Evolutionary conservation across 306 rosid species (phyloP).

Genomic region (Crataegus laevigata): DNA sequence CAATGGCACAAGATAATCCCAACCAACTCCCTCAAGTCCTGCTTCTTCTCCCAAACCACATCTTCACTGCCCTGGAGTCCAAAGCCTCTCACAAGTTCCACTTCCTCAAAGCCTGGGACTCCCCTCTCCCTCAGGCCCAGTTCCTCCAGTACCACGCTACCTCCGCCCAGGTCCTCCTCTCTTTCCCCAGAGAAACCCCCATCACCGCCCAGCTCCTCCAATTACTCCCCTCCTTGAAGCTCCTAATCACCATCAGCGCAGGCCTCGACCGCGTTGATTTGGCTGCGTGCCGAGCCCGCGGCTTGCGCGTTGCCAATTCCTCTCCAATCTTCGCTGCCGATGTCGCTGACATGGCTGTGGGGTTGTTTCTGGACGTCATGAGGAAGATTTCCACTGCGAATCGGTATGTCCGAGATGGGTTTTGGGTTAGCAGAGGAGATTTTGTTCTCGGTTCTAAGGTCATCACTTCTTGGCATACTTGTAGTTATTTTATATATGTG

Average conservation of each 20-base stretch:
- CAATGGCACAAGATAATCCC: too few species aligned
- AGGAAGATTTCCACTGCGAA: conserved; percentile 28
- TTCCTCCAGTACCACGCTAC: conserved; percentile 7
- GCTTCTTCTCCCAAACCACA: neutral
- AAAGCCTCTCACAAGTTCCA: conserved; percentile 18
- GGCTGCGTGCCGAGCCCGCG: conserved; percentile 9
- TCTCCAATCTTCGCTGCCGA: conserved; percentile 31
- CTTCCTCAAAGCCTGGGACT: conserved; percentile 19
- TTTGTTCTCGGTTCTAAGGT: conserved; percentile 41
- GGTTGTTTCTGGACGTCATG: conserved; percentile 37
- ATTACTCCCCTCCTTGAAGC: conserved; percentile 17
- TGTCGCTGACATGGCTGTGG: conserved; percentile 48
- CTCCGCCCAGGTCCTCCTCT: conserved; percentile 15
- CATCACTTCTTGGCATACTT: too few species aligned
- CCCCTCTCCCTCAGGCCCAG: conserved; percentile 13
- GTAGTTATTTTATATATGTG: too few species aligned
- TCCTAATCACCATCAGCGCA: conserved; percentile 15
- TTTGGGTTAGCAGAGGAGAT: conserved; percentile 4
- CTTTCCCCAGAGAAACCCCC: neutral
- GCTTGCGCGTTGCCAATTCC: conserved; percentile 24
- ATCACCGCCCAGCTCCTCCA: conserved; percentile 15
- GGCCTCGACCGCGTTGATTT: conserved; percentile 29
- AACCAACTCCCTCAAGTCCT: conserved; percentile 1
- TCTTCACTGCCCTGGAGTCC: conserved; percentile 14
- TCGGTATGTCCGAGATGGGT: conserved; percentile 19